These are phyloP conservation scores for Alternaria longipes DNA, from an alignment of 2,329 filamentous ascomycete species.

Conservation along the genomic window DNA sequence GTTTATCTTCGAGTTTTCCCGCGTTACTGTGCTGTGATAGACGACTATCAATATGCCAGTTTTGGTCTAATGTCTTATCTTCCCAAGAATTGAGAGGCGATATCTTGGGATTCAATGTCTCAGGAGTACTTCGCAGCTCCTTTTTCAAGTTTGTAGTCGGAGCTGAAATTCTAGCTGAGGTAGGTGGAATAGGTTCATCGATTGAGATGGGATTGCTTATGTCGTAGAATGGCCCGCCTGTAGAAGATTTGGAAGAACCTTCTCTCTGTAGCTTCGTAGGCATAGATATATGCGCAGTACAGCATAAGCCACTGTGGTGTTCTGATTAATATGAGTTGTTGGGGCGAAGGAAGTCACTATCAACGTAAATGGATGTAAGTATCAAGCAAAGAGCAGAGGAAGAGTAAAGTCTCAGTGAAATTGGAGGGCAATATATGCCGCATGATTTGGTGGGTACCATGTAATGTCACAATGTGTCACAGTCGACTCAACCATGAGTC, in stretches of 20 bases:
- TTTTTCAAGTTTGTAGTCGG: neutral
- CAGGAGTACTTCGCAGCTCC: neutral
- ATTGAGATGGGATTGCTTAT: neutral
- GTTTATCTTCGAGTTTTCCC: neutral
- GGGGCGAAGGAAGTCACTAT: neutral
- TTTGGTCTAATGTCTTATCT: neutral
- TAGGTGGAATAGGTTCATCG: neutral
- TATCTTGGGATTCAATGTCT: neutral
- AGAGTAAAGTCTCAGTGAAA: neutral
- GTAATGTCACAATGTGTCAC: conserved; percentile 1
- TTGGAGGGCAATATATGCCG: neutral
- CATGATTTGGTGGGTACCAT: neutral
- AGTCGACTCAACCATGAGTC: conserved; percentile 6
- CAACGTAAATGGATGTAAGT: neutral
- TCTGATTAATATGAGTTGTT: neutral
- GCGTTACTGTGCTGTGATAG: neutral
- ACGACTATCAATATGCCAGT: neutral
- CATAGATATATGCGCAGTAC: neutral
- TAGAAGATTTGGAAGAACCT: neutral
- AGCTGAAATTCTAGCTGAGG: no score
- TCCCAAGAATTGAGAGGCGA: neutral
- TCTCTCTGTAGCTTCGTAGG: neutral
- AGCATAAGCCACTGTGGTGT: neutral
- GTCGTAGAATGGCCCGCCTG: neutral
- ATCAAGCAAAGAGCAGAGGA: neutral